Base-by-base conservation (phyloP, 176 grass and related monocot species). In the Rhynchospora pubera region DNA sequence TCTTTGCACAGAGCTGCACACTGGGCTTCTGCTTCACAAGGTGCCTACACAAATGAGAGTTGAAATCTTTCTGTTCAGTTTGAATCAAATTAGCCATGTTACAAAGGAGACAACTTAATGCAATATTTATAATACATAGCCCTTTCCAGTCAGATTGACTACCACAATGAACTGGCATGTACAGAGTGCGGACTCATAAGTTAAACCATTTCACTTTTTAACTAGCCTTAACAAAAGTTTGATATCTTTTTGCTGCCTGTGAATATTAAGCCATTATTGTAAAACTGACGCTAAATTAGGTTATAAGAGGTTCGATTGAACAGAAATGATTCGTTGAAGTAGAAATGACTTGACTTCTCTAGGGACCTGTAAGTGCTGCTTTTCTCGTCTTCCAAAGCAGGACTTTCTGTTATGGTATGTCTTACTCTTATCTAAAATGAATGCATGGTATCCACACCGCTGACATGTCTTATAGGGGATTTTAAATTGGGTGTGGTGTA, bases 11-110 rank as follows among this genome's bases (percentile, higher is more conserved):
- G 85, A 63, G 81, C 57, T 57, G 88, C 88, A 44, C 88, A 90
- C 52, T 90, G 64, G 5, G 88, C 88, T 85, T 90, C 88, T 75
- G 88, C 88, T 87, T 90, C 88, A 62, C 85, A 87, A 77, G 85
- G 88, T 68, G 88, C 88, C 88, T 90, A 77, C 60, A 79, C 18
- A 57, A 73, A 19, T 46, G 6, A 79, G 13, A 60, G 60, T 19
- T 45, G 5, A 45, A 50, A 81, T 24, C 22, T 46, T 81, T 62
- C 12, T 9, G 4, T 81, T 81, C 19, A 81, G 10, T 26, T 73
- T 48, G 13, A 3, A 16, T 47, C 2, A 64, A 47, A 51, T 26
- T 28, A 65, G 51, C 9, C 9, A 45, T 18, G 13, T 7, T 45
- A 22, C 21, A 50, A 50, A 50, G 19, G 19, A 70, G 16, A 45